Evolutionary conservation across 169 alveolate genomes (phyloP), one percentile per base, ranked within the genome.

Genomic region (Plasmodium cynomolgi): DNA sequence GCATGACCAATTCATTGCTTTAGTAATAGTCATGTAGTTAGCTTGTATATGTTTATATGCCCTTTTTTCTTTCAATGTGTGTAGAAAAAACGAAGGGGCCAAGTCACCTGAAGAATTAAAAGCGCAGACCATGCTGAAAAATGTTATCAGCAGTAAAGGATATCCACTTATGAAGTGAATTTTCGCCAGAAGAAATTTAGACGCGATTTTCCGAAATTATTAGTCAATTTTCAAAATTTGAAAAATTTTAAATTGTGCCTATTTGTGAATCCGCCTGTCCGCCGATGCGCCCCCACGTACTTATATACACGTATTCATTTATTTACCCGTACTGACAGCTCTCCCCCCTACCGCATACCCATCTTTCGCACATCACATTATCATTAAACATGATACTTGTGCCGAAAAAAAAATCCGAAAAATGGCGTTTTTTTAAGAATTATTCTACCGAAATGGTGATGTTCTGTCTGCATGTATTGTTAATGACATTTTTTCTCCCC

Each of bases 31-130:
- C 13, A 8, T 23, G 39, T 26, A 26, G n/a, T 41, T 47, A 26
- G 3, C 37, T 15, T 81, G 34, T 31, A 20, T n/a, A 47, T 33
- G 33, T 7, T 31, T 81, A 81, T 81, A 41, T 81, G 62, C 34
- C 31, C 41, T 41, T 77, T 74, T 73, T 26, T 31, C 68, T 68
- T 79, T 31, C 74, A 23, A 26, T 68, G 37, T 68, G 39, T 68
- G 29, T 41, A 90, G 94, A 72, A 90, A 80, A 81, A 90, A 71
- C 23, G 91, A 90, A 81, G 91, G 91, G 1, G 50, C 82, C 0
- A 23, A 56, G 5, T 68, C 94, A 26, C 91, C 91, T 50, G 83
- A 90, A 58, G 94, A 74, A 62, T 37, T 90, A 81, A 81, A 74
- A 17, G 80, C 68, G 50, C 91, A 90, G 41, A 23, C 7, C 17